These are phyloP conservation scores for Ilyonectria robusta DNA, from an alignment of 2,329 filamentous ascomycete species.

Conservation along the genomic window DNA sequence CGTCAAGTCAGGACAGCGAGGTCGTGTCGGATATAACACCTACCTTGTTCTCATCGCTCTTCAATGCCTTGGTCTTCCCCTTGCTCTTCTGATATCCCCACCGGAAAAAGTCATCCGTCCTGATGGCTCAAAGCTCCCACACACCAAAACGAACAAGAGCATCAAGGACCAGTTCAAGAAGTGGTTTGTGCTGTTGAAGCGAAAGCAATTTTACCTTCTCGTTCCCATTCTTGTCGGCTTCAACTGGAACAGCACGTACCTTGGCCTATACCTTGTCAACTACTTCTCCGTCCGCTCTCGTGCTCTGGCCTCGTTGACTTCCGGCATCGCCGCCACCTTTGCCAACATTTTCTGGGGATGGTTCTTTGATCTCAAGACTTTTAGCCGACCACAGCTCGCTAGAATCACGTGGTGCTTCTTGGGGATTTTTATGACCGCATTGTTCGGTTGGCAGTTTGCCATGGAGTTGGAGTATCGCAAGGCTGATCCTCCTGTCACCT, in stretches of 20 bases:
- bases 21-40: constrained; percentile 42
- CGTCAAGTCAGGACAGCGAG: constrained; percentile 55
- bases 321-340: constrained; percentile 60
- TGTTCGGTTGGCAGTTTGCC: constrained; percentile 64
- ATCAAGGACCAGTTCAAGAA: constrained; percentile 35
- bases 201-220: constrained; percentile 62
- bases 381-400: constrained; percentile 59
- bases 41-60: constrained; percentile 46
- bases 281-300: constrained; percentile 67
- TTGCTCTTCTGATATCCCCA: constrained; percentile 39
- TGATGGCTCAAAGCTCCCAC: constrained; percentile 36
- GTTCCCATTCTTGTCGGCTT: constrained; percentile 65
- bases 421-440: constrained; percentile 56
- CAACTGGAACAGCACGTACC: constrained; percentile 66
- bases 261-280: constrained; percentile 66
- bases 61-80: constrained; percentile 44
- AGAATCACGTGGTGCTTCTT: constrained; percentile 60
- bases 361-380: constrained; percentile 61
- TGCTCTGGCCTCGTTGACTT: constrained; percentile 60
- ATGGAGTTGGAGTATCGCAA: constrained; percentile 62
- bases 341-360: constrained; percentile 66
- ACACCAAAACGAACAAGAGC: constrained; percentile 31
- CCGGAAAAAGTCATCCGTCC: constrained; percentile 44
- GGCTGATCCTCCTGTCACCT: constrained; percentile 53
- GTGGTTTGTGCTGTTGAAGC: constrained; percentile 54